These are phyloP conservation scores for Phytopythium boreale DNA, from an alignment of 352 stramenopile species.

Conservation along the genomic window DNA sequence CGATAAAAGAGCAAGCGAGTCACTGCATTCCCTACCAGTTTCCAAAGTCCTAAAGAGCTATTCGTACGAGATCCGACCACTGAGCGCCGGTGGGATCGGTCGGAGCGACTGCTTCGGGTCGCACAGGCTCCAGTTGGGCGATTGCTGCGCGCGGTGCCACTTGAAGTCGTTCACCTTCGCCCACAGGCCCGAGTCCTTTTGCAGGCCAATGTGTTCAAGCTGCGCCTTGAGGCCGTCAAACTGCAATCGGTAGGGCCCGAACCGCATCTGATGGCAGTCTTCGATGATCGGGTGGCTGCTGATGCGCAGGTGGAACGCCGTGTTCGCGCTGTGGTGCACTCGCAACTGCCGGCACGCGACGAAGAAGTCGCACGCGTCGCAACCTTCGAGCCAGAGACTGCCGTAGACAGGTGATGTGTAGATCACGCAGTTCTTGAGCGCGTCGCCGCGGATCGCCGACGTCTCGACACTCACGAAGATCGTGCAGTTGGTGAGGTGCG, in stretches of 20 bases:
- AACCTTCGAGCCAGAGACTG: constrained; percentile 84
- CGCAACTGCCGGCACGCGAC: constrained; percentile 83
- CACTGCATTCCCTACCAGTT: neutral
- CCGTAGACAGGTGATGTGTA: constrained; percentile 77
- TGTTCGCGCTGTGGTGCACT: constrained; percentile 69
- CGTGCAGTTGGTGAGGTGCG: constrained; percentile 61
- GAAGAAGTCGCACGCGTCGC: constrained; percentile 74
- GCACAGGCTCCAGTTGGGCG: constrained; percentile 80
- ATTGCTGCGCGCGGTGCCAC: constrained; percentile 86
- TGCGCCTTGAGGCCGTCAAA: constrained; percentile 66
- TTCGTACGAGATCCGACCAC: constrained; percentile 36
- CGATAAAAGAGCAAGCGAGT: no score
- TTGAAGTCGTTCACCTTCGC: constrained; percentile 92
- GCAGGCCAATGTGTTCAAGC: constrained; percentile 50
- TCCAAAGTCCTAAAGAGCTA: constrained; percentile 7
- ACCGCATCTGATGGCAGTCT: constrained; percentile 80
- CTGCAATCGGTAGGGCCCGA: constrained; percentile 68
- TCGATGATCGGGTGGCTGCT: constrained; percentile 90
- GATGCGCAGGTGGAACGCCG: constrained; percentile 81
- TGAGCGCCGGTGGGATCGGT: constrained; percentile 30
- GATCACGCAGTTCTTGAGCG: constrained; percentile 69
- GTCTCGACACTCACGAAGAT: constrained; percentile 67
- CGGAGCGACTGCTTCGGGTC: constrained; percentile 42
- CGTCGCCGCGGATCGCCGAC: constrained; percentile 68
- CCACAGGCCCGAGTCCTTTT: constrained; percentile 66